These are phyloP conservation scores for Sporothrix protearum DNA, from an alignment of 2,329 filamentous ascomycete genomes.

Conservation along the genomic window DNA sequence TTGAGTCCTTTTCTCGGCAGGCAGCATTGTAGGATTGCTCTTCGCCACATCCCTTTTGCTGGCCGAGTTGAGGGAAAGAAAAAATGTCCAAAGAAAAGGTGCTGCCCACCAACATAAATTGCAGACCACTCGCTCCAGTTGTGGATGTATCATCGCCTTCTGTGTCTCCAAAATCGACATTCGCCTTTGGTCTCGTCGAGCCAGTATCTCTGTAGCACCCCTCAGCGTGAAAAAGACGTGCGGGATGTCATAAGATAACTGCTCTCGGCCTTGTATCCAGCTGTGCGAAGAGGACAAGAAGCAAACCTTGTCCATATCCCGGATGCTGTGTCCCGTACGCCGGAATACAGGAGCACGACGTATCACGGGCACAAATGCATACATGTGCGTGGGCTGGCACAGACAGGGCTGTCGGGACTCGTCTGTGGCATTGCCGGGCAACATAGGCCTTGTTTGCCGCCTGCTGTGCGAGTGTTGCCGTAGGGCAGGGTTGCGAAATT, in stretches of 20 bases:
- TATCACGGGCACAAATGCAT: not conserved
- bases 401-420: not conserved
- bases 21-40: not conserved
- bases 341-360: not conserved
- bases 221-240: too few relatives aligned
- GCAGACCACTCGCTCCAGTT: not conserved
- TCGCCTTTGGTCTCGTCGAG: not conserved
- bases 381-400: not conserved
- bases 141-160: not conserved
- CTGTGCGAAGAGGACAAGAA: not conserved
- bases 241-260: not conserved
- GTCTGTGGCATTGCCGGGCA: conserved; percentile 2
- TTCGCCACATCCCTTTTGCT: not conserved
- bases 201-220: not conserved
- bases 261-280: not conserved
- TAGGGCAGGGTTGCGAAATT: too few relatives aligned
- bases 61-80: not conserved
- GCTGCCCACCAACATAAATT: not conserved
- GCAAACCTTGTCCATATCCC: not conserved
- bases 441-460: not conserved
- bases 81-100: not conserved
- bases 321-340: not conserved
- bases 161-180: not conserved
- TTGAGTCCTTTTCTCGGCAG: not conserved
- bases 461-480: conserved; percentile 1